Base-by-base conservation (phyloP, 371 early-diverging fungal genomes). In the Mortierella sp. region DNA sequence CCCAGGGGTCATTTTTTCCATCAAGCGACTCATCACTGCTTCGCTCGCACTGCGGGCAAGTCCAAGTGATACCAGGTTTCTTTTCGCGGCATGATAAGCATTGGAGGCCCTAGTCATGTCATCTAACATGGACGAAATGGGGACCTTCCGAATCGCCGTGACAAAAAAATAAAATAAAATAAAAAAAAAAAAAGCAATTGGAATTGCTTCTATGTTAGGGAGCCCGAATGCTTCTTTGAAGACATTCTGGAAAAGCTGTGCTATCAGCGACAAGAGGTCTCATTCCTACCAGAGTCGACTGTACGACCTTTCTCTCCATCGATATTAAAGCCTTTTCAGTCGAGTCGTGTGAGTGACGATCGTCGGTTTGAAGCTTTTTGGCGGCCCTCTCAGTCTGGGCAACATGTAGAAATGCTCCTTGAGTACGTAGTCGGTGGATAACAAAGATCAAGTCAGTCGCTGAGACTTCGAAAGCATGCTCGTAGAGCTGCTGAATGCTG, bases 361-460 rank as follows among this genome's bases (percentile, higher is more conserved):
- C 58, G 18, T 46, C 52, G 16, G 51, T 25, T 25, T 15, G 45
- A 4, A 66, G 15, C 1, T 28, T 37, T 18, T 55, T 60, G 47
- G 37, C 55, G 19, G 29, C 2, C 18, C 14, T 56, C 1, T 64
- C 46, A 11, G 56, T 30, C 43, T 71, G 60, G 1, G 76, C 76
- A 9, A 64, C 62, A 25, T 64, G 64, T 3, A 64, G 14, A 30
- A 76, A 76, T 0, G 72, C 68, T 5, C 44, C 29, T 18, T 28
- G 21, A 4, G 47, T 26, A 1, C 68, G 72, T 2, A 76, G 57
- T 7, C 56, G 53, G n/a, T 71, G 60, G 16, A 76, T 50, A 14
- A 64, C 16, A 26, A 23, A 76, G 0, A 76, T 63, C 0, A 76
- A 28, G 46, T 76, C 76, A 0, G 68, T 47, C 1, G 61, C 59